Evolutionary conservation across 768 basidiomycete species (phyloP).

Genomic region (Leccinum pellstonianum): DNA sequence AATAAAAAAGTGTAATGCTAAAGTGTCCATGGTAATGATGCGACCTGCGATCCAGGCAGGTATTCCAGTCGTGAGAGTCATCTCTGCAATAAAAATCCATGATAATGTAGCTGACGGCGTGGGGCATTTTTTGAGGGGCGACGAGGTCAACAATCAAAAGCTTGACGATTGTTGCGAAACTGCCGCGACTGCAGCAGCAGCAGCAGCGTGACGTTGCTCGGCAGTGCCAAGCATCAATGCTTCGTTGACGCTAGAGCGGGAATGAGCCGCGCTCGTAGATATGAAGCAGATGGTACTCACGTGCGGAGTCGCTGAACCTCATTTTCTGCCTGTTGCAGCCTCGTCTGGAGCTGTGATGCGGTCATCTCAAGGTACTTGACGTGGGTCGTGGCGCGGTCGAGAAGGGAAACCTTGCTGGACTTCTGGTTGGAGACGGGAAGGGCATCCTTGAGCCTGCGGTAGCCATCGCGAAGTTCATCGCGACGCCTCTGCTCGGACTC

Average conservation of each 20-base stretch:
- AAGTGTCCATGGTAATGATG: conserved; percentile 51
- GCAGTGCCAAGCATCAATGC: conserved; percentile 84
- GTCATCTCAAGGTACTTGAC: conserved; percentile 85
- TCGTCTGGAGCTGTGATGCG: conserved; percentile 69
- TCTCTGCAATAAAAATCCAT: conserved; percentile 39
- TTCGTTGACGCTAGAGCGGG: conserved; percentile 65
- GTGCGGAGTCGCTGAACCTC: conserved; percentile 78
- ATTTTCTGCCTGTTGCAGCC: conserved; percentile 74
- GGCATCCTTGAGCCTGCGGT: conserved; percentile 85
- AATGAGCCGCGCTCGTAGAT: not conserved
- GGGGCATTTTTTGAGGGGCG: conserved; percentile 25
- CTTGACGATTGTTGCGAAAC: conserved; percentile 42
- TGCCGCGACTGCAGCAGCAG: conserved; percentile 55
- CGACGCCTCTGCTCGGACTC: conserved; percentile 91
- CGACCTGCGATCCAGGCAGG: conserved; percentile 60
- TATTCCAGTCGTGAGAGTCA: conserved; percentile 40
- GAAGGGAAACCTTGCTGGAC: conserved; percentile 86
- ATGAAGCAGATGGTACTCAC: conserved; percentile 29
- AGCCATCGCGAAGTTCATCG: conserved; percentile 91
- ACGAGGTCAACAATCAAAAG: conserved; percentile 43
- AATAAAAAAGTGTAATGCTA: conserved; percentile 38
- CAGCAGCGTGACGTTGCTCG: conserved; percentile 52
- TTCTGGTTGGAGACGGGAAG: conserved; percentile 90
- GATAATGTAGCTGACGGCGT: conserved; percentile 38
- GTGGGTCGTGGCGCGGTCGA: conserved; percentile 86